Evolutionary conservation across 768 basidiomycete species (phyloP), one percentile per base, ranked within the genome.

Genomic region (Termitomyces sp.): DNA sequence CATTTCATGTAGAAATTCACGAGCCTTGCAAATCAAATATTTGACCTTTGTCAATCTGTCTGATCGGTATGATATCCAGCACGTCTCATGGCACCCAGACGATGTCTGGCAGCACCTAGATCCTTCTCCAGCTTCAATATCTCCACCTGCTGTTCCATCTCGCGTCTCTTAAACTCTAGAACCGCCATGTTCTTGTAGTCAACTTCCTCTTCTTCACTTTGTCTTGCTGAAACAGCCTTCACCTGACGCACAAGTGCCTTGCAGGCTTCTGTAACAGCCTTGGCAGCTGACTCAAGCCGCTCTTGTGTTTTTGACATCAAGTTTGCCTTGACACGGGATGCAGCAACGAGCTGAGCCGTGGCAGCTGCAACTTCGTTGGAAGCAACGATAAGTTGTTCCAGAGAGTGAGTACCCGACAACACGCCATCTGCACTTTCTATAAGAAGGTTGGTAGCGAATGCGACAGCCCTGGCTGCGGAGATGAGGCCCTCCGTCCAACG

Each of bases 71-170:
- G 91, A 65, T 93, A 93, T 66, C 91, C 91, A 50, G 91, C 91
- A 45, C 90, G 80, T 62, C 91, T 80, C 90, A 93, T 93, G 19
- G 82, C 83, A 28, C 91, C 91, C 54, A 93, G 71, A 59, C 81
- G 80, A 68, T 89, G 88, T 58, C 91, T 82, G 19, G 91, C 89
- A 44, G 85, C 94, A 21, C 90, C 90, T 37, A 99, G 76, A 0
- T 98, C 94, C 75, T 97, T 97, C 77, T 98, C 97, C 63, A 98
- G 71, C 67, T 88, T 94, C 62, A 99, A 76, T 62, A 99, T 97
- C 69, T 96, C 91, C n/a, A 98, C 97, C 71, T 98, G 95, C 65
- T 96, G 93, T 74, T 98, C 97, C 94, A 99, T 98, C 81, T 98
- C 96, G 47, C 87, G 81, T 65, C 84, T 89, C 80, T 98, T 98